A percentile compares a stretch with the other conserved stretches of the same genome.
phyloP scores from a whole-genome alignment of 805 yeast genomes.

The Saccharomycopsis vini region DNA sequence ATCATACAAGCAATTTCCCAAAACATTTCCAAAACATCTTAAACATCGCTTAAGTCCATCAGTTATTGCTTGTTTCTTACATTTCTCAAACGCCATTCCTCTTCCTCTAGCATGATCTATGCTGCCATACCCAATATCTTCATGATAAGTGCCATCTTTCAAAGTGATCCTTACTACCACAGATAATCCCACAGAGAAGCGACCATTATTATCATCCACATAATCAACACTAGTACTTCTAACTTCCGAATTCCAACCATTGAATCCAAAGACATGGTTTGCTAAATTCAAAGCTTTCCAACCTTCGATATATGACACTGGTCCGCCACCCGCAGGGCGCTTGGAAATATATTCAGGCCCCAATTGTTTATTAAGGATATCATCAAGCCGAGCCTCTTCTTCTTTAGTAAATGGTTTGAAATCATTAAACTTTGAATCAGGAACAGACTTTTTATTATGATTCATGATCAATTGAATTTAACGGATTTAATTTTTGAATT shows the following conservation, averaged over 20 bases:
- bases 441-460: background rate
- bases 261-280: conserved; percentile 72
- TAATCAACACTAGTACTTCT: conserved; percentile 59
- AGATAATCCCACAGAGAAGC: conserved; percentile 57
- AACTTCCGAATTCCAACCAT: conserved; percentile 76
- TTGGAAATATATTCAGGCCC: conserved; percentile 76
- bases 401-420: conserved; percentile 4
- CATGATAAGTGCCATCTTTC: conserved; percentile 70
- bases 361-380: conserved; percentile 37
- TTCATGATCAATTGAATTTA: background rate
- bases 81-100: conserved; percentile 73
- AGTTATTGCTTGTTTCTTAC: conserved; percentile 76
- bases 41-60: conserved; percentile 75
- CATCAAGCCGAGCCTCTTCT: conserved; percentile 17
- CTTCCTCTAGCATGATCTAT: conserved; percentile 65
- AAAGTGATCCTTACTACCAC: conserved; percentile 66
- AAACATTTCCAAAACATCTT: conserved; percentile 72
- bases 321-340: conserved; percentile 62
- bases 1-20: conserved; percentile 82
- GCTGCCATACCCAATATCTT: conserved; percentile 81
- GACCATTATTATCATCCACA: conserved; percentile 46
- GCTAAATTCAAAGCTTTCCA: conserved; percentile 78
- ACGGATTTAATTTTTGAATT: too few species aligned
- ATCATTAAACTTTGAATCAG: background rate
- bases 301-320: conserved; percentile 71